Percentiles rank a stretch among this genome's conserved stretches.
phyloP scores from a whole-genome alignment of 768 basidiomycete species.

The Chalciporus pseudorubinellus region DNA sequence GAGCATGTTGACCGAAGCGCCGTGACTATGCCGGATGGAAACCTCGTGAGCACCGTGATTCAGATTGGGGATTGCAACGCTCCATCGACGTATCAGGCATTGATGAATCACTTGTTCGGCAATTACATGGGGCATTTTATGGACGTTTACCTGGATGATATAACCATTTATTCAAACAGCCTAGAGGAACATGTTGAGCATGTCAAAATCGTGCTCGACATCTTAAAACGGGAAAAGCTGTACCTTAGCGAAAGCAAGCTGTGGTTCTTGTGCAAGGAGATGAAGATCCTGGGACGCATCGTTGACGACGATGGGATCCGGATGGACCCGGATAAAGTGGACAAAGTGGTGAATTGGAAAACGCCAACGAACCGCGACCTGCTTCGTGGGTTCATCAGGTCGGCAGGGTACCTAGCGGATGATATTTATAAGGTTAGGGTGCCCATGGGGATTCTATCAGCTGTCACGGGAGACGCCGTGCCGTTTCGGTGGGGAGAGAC shows the following conservation, averaged over 20 bases:
- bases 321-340: slow-evolving; percentile 45
- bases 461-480: background rate
- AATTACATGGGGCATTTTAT: background rate
- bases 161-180: slow-evolving; percentile 9
- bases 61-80: background rate
- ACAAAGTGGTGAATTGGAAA: slow-evolving; percentile 24
- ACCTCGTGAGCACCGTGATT: slow-evolving; percentile 20
- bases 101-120: slow-evolving; percentile 4
- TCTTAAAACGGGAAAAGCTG: slow-evolving; percentile 33
- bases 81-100: slow-evolving; percentile 5
- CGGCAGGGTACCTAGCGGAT: background rate
- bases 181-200: slow-evolving; percentile 31
- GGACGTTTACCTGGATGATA: slow-evolving; percentile 8
- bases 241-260: slow-evolving; percentile 38
- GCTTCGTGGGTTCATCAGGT: background rate
- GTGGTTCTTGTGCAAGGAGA: slow-evolving; percentile 26
- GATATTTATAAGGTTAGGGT: background rate
- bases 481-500: background rate
- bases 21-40: slow-evolving; percentile 31
- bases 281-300: slow-evolving; percentile 37
- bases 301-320: slow-evolving; percentile 37
- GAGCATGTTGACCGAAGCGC: slow-evolving; percentile 23
- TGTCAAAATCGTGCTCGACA: slow-evolving; percentile 34
- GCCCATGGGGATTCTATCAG: background rate
- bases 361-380: background rate